Evolutionary conservation across 257 asterid genomes (phyloP).

Genomic region (Rauvolfia tetraphylla): DNA sequence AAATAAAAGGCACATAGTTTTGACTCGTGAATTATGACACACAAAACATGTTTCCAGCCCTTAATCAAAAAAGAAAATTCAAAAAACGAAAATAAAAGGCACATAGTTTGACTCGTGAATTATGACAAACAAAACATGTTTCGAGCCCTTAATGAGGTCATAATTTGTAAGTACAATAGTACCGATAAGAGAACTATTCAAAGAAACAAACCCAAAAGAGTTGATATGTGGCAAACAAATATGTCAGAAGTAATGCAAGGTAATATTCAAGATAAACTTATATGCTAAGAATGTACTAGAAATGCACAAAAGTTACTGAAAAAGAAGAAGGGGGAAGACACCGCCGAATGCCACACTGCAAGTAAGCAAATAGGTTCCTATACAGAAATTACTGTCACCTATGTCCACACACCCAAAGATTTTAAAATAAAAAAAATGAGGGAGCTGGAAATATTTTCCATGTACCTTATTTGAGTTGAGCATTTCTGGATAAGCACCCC

Average conservation of each 20-base stretch:
- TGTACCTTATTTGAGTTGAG: conserved; percentile 73
- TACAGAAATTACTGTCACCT: background rate
- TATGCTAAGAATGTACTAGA: background rate
- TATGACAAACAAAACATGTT: background rate
- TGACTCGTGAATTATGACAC: background rate
- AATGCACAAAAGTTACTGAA: background rate
- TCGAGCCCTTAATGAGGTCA: background rate
- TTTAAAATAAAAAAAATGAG: background rate
- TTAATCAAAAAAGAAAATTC: background rate
- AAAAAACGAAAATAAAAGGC: background rate
- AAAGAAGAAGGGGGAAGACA: background rate
- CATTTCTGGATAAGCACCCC: conserved; percentile 51
- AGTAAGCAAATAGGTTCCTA: background rate
- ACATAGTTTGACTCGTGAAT: background rate
- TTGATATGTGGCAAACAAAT: background rate
- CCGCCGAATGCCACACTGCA: background rate
- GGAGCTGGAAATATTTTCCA: conserved; percentile 1
- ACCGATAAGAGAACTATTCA: background rate
- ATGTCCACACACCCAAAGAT: background rate
- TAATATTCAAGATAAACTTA: background rate
- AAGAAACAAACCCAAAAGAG: background rate
- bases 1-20: background rate
- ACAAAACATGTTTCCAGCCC: background rate
- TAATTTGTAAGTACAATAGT: background rate
- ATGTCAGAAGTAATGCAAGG: background rate